Base-by-base conservation (phyloP, 2,329 filamentous ascomycete species). In the Rhynchosporium graminicola region DNA sequence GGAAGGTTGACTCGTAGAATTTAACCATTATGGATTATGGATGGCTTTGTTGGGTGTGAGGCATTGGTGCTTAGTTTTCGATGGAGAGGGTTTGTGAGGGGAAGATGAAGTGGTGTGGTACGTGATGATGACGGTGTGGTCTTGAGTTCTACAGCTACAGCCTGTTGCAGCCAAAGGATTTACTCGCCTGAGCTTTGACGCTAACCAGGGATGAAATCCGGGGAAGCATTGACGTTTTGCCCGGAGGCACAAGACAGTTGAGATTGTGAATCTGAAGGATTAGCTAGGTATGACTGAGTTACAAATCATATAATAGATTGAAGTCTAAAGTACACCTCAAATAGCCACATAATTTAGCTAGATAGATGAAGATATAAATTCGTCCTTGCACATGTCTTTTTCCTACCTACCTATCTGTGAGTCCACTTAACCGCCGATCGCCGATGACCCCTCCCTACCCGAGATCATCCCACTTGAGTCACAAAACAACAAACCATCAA, bases 1-100 rank as follows among this genome's bases (percentile, higher is more conserved):
- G 85, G 75, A 90, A 88, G 77, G 83, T 86, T 70, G 85, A 87
- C 59, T 74, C 73, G 69, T 72, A 74, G 67, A 74, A 75, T 69
- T 74, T 75, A 50, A 75, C 73, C 74, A 75, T 75, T 64, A 60
- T 70, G 60, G 55, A 75, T 75, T 64, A 60, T 70, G 60, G 52
- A 26, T 59, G 54, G 55, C 59, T 56, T 59, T 55, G 65, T 64
- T 15, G 57, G 38, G 31, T 40, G 29, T 40, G 20, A 52, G 29
- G 63, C 65, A 68, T 71, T 65, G 62, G 63, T 46, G 33, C 28
- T 55, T 60, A 36, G 36, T 61, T 42, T 45, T 55, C 63, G 20
- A 15, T 57, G 52, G 42, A 48, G 43, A 52, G 42, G 40, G 42
- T 28, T 51, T 29, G 52, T 45, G 57, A 50, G 45, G 48, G 58